These are phyloP conservation scores for Dichomitus squalens DNA, from an alignment of 1,284 basidiomycete species.

Conservation along the genomic window DNA sequence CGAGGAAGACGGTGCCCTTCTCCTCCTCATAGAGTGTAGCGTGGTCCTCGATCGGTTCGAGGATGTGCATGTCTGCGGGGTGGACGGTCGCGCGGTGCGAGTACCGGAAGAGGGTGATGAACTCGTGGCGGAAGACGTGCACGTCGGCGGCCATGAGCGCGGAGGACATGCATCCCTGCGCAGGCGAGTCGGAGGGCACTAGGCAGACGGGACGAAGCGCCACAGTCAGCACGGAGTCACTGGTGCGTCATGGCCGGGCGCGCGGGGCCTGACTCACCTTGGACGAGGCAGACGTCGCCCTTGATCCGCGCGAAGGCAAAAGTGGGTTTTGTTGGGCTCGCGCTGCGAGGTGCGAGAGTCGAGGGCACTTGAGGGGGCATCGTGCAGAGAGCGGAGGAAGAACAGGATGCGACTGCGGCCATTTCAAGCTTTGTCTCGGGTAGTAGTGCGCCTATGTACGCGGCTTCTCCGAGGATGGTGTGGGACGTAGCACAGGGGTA, in stretches of 20 bases:
- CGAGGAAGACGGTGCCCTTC: conserved; percentile 62
- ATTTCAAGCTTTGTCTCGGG: conserved; percentile 12
- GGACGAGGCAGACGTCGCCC: conserved; percentile 39
- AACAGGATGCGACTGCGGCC: conserved; percentile 19
- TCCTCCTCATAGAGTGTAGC: conserved; percentile 61
- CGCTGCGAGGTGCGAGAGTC: conserved; percentile 1
- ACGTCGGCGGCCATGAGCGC: conserved; percentile 38
- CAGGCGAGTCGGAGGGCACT: conserved; percentile 21
- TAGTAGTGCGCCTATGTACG: neutral
- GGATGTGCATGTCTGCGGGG: conserved; percentile 50
- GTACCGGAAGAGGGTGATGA: conserved; percentile 45
- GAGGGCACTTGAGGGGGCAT: conserved; percentile 10
- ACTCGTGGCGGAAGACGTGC: conserved; percentile 41
- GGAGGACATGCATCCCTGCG: conserved; percentile 28
- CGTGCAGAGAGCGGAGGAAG: conserved; percentile 18
- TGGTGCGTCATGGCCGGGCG: neutral
- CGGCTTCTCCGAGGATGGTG: neutral
- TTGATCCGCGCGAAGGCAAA: conserved; percentile 41
- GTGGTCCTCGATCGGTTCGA: conserved; percentile 53
- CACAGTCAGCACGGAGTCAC: conserved; percentile 2
- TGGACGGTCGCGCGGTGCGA: conserved; percentile 39
- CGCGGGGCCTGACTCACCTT: conserved; percentile 31
- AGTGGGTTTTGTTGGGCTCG: conserved; percentile 9
- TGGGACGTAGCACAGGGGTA: conserved; percentile 2
- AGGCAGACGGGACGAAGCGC: conserved; percentile 8